Base-by-base conservation (phyloP, 768 basidiomycete genomes). In the Lyophyllum atratum region DNA sequence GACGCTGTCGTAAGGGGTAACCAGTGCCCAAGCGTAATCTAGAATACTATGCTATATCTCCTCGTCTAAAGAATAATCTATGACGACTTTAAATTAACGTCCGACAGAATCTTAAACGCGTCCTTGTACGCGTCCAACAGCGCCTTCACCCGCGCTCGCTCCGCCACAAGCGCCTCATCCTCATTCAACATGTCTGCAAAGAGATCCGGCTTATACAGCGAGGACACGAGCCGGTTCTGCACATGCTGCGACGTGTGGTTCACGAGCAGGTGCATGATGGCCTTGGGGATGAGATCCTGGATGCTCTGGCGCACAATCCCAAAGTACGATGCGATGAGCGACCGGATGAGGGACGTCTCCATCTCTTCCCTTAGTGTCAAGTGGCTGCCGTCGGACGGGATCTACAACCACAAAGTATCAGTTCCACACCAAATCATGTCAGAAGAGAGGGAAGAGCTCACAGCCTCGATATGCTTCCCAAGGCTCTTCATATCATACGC, bases 401-500 rank as follows among this genome's bases (percentile, higher is more conserved):
- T 52, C 53, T 58, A 56, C 40, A 10, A 21, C 24, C 52, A 52
- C 44, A 49, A 45, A 28, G n/a, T 3, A 14, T 33, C 45, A 21
- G 24, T n/a, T 21, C 24, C 15, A 21, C 26, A 43, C 33, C 28
- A 52, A n/a, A 47, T 43, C 48, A 49, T 31, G 59, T 2, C 25
- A 57, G 52, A 52, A 58, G 52, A 52, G 49, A 14, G 31, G 49
- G 25, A 26, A 85, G n/a, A n/a, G n/a, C 92, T 81, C 67, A 98
- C 95, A 60, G 95, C 92, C 73, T 99, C 97, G 57, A 99, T 92
- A 67, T 99, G 97, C 74, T 90, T 95, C 42, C 95, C 94, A 51
- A 98, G 79, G 68, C 94, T 97, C 81, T 94, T 98, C 97, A 99
- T 99, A 70, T 98, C 97, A 71, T 87, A 98, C 46, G 92, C 95